Evolutionary conservation across 179 eudicot species (phyloP).

Genomic region (Spergularia azorica): DNA sequence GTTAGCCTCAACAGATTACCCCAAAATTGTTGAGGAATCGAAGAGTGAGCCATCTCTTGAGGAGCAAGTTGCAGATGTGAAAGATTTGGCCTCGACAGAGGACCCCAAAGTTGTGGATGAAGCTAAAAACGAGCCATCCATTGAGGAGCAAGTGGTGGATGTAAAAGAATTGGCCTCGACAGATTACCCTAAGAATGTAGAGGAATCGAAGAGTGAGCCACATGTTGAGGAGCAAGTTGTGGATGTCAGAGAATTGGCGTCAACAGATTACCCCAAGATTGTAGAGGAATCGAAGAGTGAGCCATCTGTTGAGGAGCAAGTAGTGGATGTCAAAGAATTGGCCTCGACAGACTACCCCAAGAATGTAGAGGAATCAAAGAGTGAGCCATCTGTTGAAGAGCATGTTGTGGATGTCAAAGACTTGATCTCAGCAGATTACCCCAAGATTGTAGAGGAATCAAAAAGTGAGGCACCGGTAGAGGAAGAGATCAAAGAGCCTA

Average conservation of each 20-base stretch:
- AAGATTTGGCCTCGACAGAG: too few relatives aligned
- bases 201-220: constrained; percentile 29
- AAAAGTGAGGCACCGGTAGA: background rate
- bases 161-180: constrained; percentile 30
- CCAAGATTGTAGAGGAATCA: too few relatives aligned
- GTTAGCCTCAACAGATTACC: too few relatives aligned
- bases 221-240: too few relatives aligned
- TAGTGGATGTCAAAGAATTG: constrained; percentile 13
- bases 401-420: constrained; percentile 1
- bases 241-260: constrained; percentile 9
- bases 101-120: too few relatives aligned
- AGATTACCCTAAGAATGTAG: constrained; percentile 26
- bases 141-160: constrained; percentile 26
- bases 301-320: constrained; percentile 10
- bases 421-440: background rate
- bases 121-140: background rate
- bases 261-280: constrained; percentile 21
- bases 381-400: background rate
- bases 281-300: constrained; percentile 32
- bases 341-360: constrained; percentile 22
- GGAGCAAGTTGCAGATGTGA: too few relatives aligned
- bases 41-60: background rate
- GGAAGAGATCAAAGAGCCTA: constrained; percentile 26
- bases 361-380: constrained; percentile 19
- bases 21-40: too few relatives aligned